phyloP scores from a whole-genome alignment of 2,329 filamentous ascomycete species.

The Stemphylium lycopersici region DNA sequence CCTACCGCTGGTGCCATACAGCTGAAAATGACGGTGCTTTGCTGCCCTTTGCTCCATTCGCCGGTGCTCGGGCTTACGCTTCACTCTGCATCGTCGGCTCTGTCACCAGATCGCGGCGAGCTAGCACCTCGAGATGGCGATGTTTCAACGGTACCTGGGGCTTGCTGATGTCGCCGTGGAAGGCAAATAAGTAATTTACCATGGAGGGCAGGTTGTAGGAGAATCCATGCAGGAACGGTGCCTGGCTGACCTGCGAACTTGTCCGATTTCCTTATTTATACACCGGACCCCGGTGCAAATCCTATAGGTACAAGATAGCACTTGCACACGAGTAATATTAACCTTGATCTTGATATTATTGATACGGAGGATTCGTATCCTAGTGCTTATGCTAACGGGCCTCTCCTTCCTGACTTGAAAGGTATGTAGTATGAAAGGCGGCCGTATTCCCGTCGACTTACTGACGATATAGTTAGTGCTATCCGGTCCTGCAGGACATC shows the following conservation, averaged over 20 bases:
- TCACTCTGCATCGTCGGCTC: constrained; percentile 17
- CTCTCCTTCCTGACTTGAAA: constrained; percentile 32
- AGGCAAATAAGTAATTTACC: constrained; percentile 9
- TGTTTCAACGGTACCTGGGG: constrained; percentile 8
- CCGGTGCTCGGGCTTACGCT: constrained; percentile 34
- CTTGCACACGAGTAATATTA: constrained; percentile 26
- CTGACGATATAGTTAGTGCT: constrained; percentile 39
- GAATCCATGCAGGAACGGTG: constrained; percentile 26
- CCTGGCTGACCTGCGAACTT: constrained; percentile 22
- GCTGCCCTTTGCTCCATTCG: constrained; percentile 19
- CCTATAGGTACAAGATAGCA: constrained; percentile 25
- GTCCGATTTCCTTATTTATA: constrained; percentile 34
- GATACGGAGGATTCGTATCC: constrained; percentile 28
- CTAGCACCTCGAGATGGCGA: constrained; percentile 5
- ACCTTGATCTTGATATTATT: constrained; percentile 17
- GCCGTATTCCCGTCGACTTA: constrained; percentile 25
- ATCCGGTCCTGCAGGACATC: constrained; percentile 36
- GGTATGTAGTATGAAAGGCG: constrained; percentile 45
- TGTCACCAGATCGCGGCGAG: constrained; percentile 16
- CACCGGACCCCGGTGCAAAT: constrained; percentile 36
- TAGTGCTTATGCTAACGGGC: constrained; percentile 47
- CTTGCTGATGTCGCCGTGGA: constrained; percentile 10
- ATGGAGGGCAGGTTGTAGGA: constrained; percentile 8
- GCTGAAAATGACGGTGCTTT: constrained; percentile 41
- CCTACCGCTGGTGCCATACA: constrained; percentile 40